Base-by-base conservation (phyloP, 768 basidiomycete species). In the Lactarius psammicola region DNA sequence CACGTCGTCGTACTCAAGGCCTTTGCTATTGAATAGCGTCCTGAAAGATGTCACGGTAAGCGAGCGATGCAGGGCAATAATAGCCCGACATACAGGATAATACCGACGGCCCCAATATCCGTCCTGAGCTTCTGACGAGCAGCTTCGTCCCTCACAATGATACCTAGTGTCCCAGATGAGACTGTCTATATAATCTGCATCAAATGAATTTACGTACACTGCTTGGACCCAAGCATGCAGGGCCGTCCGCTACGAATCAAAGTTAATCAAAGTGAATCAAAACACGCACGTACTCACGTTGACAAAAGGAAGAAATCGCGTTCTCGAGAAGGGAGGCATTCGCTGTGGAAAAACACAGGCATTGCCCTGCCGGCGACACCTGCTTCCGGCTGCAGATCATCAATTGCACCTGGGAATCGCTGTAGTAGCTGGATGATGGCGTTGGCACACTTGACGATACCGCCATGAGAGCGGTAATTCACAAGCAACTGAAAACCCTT, bases 401-500 rank as follows among this genome's bases (percentile, higher is more conserved):
- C 89, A 30, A 91, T 88, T 0, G 86, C 77, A 68, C 85, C 74
- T 0, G 86, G 85, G 63, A 86, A 86, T 10, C 68, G 70, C 18
- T 76, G 80, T 17, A 91, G 84, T 2, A 90, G 73, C 26, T 85
- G 81, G 6, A 91, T 81, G 28, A 90, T 75, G 0, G 82, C 82
- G 59, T 85, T 82, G 0, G 89, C 89, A 69, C 86, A 88, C 55
- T 86, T 79, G 23, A 91, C 85, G 51, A 91, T 90, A 2, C 89
- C 89, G 0, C 81, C 82, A 70, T 90, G 87, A 0, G 87, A 89
- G 6, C 89, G 82, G 69, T 88, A 90, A 70, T 91, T 91, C 57
- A 81, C 76, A 0, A 81, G 74, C 1, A 92, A 79, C 67, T 87
- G 84, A 71, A 90, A 90, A 0, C 78, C 76, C 46, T 64, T 67